Percentiles rank a stretch among this genome's conserved stretches.
These are phyloP conservation scores for Globisporangium middletonii DNA, from an alignment of 352 stramenopile species.

Conservation along the genomic window DNA sequence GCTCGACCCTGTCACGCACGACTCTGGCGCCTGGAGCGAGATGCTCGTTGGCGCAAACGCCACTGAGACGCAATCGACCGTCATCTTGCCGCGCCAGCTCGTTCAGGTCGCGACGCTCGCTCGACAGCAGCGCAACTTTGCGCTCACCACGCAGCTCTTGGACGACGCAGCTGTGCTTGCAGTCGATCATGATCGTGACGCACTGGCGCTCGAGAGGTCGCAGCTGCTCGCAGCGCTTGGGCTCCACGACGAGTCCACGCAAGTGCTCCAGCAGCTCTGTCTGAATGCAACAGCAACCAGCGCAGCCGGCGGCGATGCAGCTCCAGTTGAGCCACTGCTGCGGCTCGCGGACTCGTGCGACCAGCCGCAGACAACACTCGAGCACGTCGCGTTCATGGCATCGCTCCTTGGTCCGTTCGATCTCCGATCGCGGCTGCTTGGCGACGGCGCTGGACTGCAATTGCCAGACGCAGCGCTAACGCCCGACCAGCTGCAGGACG, in stretches of 20 bases:
- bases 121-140: constrained; percentile 50
- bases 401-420: not conserved
- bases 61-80: not conserved
- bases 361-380: constrained; percentile 14
- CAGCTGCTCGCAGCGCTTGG: constrained; percentile 31
- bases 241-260: constrained; percentile 22
- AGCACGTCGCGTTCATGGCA: constrained; percentile 11
- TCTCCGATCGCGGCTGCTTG: not conserved
- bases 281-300: not conserved
- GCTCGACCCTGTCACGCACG: constrained; percentile 23
- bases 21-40: constrained; percentile 34
- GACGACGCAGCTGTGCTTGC: constrained; percentile 11
- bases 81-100: constrained; percentile 12
- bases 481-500: constrained; percentile 10
- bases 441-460: not conserved
- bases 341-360: constrained; percentile 18
- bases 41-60: constrained; percentile 7
- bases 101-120: constrained; percentile 35
- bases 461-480: constrained; percentile 10
- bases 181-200: not conserved
- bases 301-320: not conserved
- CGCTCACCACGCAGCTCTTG: constrained; percentile 28
- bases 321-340: constrained; percentile 17
- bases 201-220: constrained; percentile 28
- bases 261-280: constrained; percentile 23